Base-by-base conservation (phyloP, 1,139 yeast species). In the Eremothecium sinecaudum region DNA sequence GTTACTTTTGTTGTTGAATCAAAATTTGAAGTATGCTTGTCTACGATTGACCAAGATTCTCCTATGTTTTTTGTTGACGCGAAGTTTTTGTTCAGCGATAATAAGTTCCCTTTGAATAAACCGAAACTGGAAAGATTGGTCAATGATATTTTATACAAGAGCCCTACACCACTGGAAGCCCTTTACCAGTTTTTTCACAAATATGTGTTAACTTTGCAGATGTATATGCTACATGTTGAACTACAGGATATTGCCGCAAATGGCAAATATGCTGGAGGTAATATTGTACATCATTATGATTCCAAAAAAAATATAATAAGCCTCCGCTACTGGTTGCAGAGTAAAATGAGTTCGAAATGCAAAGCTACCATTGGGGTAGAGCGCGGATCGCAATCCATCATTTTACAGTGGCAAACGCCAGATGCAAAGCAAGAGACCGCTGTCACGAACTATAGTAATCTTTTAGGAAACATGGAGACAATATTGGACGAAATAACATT, bases 21-120 rank as follows among this genome's bases (percentile, higher is more conserved):
- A 37, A 81, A 80, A 36, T 86, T 81, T 50, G 72, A 75, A 44
- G 73, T 80, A 9, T 77, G 80, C 27, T 59, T 84, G 11, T 77
- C 90, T 0, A 75, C 82, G 3, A 78, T 79, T 2, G 76, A 80
- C 42, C 81, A 79, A 35, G 61, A 66, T 18, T 73, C 86, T 0
- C 87, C 87, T 9, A 79, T 80, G 47, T 79, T 76, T 50, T 67
- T 80, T 45, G 81, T 90, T 21, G 92, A 83, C 53, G 80, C 86
- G 57, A 67, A 73, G 39, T 73, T 84, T 41, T 62, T 71, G 3
- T 74, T 77, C 33, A 42, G 38, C 22, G 41, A 44, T 18, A 33
- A 24, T 18, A 13, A 21, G 8, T 38, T 53, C 24, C 53, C 56
- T 9, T 24, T 52, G 52, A 69, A 22, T 66, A 70, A 43, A 62